Base-by-base conservation (phyloP, 2,329 filamentous ascomycete species). In the Nothophaeocryptopus gaeumannii region DNA sequence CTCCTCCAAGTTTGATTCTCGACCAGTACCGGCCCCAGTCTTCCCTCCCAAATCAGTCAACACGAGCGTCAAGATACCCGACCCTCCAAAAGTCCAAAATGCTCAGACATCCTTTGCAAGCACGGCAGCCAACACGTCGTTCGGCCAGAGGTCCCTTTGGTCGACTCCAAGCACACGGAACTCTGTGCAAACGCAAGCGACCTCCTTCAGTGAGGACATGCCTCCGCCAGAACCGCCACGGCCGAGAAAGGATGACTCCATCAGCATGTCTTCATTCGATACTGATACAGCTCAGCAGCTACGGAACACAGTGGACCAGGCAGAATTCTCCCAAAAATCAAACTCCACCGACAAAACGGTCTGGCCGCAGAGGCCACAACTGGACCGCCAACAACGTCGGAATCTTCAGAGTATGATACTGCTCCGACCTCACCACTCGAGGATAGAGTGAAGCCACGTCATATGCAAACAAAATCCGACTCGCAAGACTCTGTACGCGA, bases 131-230 rank as follows among this genome's bases (percentile, higher is more conserved):
- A 51, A 34, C 7, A 51, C 39, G 9, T 58, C 54, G 0, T 58
- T 58, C 14, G 43, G 10, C 9, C 44, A 49, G 20, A 41, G 7
- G 8, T 49, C 49, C 5, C 53, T 55, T 26, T 47, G 41, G 40
- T 53, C 54, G 9, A 39, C 33, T 33, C 42, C 35, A 12, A 49
- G 16, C n/a, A 53, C 51, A 8, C 42, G 43, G 12, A 36, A 36
- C 5, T 48, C 45, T 7, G 35, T 16, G 2, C 38, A 52, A 1
- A 60, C 58, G 14, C 51, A 47, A 14, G 44, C 42, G 2, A 58
- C 55, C 0, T 58, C 55, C 2, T 55, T 58, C 12, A 52, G 47
- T 14, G 45, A 50, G 8, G 45, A 50, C 9, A 15, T 30, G 20
- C 33, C 41, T 11, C 30, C 54, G 10, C 14, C 45, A 5, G 5